phyloP scores from a whole-genome alignment of 2,329 filamentous ascomycete genomes.

The Gliomastix tumulicola region DNA sequence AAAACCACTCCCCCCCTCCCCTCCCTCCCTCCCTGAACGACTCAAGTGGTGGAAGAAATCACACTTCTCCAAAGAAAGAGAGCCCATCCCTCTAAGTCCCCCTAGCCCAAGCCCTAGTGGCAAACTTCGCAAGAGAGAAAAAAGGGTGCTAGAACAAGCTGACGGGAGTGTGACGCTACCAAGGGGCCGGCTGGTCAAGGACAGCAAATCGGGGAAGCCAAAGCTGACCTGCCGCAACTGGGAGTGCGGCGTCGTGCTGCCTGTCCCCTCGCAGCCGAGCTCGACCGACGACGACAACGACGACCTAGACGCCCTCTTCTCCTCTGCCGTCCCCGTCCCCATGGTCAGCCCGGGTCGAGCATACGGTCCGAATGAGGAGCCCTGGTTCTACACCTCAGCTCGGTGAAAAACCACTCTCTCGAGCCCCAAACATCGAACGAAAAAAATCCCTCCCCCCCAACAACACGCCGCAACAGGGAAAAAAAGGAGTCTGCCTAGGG shows the following conservation, averaged over 20 bases:
- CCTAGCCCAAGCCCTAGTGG: too few species aligned
- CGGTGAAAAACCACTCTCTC: background rate
- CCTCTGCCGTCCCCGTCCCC: slow-evolving; percentile 51
- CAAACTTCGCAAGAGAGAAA: too few species aligned
- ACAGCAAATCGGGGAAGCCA: slow-evolving; percentile 56
- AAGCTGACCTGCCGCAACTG: slow-evolving; percentile 87
- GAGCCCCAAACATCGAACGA: background rate
- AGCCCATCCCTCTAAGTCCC: too few species aligned
- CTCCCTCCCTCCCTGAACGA: too few species aligned
- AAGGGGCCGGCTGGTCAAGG: slow-evolving; percentile 72
- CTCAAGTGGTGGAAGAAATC: too few species aligned
- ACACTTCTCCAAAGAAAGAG: too few species aligned
- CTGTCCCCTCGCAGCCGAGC: slow-evolving; percentile 29
- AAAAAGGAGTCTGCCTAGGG: too few species aligned
- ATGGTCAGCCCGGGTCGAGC: slow-evolving; percentile 51
- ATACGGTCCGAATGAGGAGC: slow-evolving; percentile 33
- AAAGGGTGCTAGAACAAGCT: slow-evolving; percentile 2
- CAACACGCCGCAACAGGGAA: too few species aligned
- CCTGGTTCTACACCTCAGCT: slow-evolving; percentile 31
- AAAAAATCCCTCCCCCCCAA: background rate
- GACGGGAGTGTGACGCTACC: slow-evolving; percentile 10
- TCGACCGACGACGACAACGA: slow-evolving; percentile 5
- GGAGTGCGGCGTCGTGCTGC: slow-evolving; percentile 86
- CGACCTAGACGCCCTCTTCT: slow-evolving; percentile 35
- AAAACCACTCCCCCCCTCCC: too few species aligned